phyloP scores from a whole-genome alignment of 495 filamentous ascomycete genomes.

The Penicillium nucicola region DNA sequence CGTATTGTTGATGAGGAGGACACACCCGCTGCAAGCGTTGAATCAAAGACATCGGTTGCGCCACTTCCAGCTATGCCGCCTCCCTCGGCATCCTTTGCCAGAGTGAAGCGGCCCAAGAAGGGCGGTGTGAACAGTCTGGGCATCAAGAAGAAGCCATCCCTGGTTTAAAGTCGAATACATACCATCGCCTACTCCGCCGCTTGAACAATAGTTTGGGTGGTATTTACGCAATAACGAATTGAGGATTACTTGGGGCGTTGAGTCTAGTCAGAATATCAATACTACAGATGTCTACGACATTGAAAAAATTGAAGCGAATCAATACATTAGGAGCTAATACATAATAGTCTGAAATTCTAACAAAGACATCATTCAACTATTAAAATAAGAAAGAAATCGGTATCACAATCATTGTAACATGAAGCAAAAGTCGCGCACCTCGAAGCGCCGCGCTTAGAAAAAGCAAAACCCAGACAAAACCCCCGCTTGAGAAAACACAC shows the following conservation, averaged over 20 bases:
- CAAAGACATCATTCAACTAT: constrained; percentile 16
- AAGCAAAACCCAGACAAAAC: constrained; percentile 20
- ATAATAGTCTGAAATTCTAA: constrained; percentile 1
- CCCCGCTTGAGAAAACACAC: constrained; percentile 14
- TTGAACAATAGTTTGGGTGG: background rate
- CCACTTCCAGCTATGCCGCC: constrained; percentile 29
- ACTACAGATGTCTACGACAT: too few relatives aligned
- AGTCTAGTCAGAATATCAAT: background rate
- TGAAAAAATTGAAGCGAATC: constrained; percentile 3
- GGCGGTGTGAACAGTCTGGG: constrained; percentile 66
- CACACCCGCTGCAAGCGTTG: constrained; percentile 21
- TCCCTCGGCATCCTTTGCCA: constrained; percentile 70
- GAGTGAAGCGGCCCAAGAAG: constrained; percentile 82
- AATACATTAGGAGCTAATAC: constrained; percentile 11
- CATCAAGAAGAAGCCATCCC: constrained; percentile 82
- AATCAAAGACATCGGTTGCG: constrained; percentile 19
- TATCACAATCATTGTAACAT: constrained; percentile 23
- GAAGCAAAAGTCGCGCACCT: constrained; percentile 7
- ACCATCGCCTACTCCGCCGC: too few relatives aligned
- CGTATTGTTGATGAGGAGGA: constrained; percentile 47
- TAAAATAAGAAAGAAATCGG: constrained; percentile 21
- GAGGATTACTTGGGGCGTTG: background rate
- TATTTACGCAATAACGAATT: too few relatives aligned
- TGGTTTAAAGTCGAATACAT: constrained; percentile 28
- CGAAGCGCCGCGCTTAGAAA: constrained; percentile 36